Evolutionary conservation across 2,329 filamentous ascomycete genomes (phyloP), one percentile per base, ranked within the genome.

Genomic region (Cladosporium halotolerans): DNA sequence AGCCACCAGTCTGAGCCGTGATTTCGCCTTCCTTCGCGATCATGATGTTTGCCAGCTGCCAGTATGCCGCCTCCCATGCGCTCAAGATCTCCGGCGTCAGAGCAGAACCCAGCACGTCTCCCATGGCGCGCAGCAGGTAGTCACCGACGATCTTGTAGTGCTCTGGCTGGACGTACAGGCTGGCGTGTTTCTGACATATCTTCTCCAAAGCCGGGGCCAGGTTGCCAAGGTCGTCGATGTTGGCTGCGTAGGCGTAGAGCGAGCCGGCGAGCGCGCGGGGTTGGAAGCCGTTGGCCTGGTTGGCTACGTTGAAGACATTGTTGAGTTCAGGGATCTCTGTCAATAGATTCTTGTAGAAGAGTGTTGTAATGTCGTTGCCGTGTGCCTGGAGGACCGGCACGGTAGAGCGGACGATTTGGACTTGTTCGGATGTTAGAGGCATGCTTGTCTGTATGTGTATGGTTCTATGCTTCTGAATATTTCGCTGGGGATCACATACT

Each of bases 151-250:
- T 79, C 33, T 77, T 75, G 68, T 89, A 90, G 57, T 89, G 82
- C 38, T 86, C 82, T 0, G 85, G 79, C 52, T 73, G 74, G 64
- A 90, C 82, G 61, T 81, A 81, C 1, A 90, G 75, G 1, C 82
- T 86, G 55, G 80, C 85, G 67, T 90, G 86, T 70, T 89, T 89
- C 67, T 89, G 81, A 67, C 83, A 86, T 59, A 92, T 89, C 62
- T 84, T 79, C 68, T 88, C 83, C 11, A 82, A 68, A 0, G 77
- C 73, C 0, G 79, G 75, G 10, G 67, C 67, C 4, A 90, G 75
- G 16, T 74, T 79, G 44, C 76, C 78, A 0, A 88, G 76, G 64
- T 89, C 78, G 67, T 85, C 81, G 67, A 89, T 86, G 70, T 89
- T 82, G 55, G 79, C 73, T 51, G 86, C 86, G 63, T 88, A 90